A percentile compares a stretch with the other conserved stretches of the same genome.
phyloP scores from a whole-genome alignment of 2,329 filamentous ascomycete species.

The Harringtonia aguacate region DNA sequence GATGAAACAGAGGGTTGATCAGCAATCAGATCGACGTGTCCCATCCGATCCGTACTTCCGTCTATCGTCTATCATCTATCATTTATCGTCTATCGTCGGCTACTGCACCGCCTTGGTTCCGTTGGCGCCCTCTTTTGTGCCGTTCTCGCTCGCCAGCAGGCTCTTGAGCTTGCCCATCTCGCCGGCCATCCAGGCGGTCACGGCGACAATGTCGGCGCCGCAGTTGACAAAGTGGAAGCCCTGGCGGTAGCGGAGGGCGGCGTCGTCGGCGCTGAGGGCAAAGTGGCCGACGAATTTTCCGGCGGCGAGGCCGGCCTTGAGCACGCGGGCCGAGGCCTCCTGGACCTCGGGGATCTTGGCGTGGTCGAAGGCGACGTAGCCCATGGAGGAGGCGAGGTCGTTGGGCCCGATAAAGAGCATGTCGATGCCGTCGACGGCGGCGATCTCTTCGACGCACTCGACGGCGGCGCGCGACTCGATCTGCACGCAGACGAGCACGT shows the following conservation, averaged over 20 bases:
- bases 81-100: too few species aligned
- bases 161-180: constrained; percentile 19
- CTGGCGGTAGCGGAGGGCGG: constrained; percentile 16
- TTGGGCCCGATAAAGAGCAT: constrained; percentile 35
- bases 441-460: constrained; percentile 32
- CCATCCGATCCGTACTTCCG: too few species aligned
- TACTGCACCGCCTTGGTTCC: too few species aligned
- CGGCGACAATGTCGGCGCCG: constrained; percentile 24
- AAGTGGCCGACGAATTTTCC: constrained; percentile 24
- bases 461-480: constrained; percentile 31
- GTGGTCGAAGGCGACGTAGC: constrained; percentile 26
- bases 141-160: too few species aligned
- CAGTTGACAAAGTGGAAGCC: constrained; percentile 26
- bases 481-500: constrained; percentile 30
- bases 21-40: too few species aligned
- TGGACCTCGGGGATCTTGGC: constrained; percentile 20
- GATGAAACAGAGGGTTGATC: too few species aligned
- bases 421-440: constrained; percentile 29
- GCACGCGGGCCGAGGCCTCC: constrained; percentile 15
- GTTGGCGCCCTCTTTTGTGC: too few species aligned
- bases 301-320: constrained; percentile 18
- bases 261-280: constrained; percentile 19
- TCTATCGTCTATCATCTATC: too few species aligned
- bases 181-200: constrained; percentile 21
- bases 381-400: constrained; percentile 29